phyloP scores from a whole-genome alignment of 176 grass and related monocot genomes.

The Hsuehochloa calcarea region DNA sequence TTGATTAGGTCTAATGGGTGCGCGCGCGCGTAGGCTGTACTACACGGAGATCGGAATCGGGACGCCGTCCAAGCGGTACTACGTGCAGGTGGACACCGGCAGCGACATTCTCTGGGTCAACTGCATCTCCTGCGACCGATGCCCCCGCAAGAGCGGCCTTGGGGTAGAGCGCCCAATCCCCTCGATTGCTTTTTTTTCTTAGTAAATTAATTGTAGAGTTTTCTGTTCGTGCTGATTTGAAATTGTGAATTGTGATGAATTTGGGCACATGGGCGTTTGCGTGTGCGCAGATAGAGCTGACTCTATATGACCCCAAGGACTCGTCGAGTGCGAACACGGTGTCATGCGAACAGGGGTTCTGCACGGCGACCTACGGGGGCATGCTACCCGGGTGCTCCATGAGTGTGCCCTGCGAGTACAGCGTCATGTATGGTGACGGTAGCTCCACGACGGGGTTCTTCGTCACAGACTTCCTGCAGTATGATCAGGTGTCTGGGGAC shows the following conservation, averaged over 20 bases:
- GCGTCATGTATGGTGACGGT: constrained; percentile 76
- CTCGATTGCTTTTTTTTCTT: no score
- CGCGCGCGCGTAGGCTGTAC: constrained; percentile 56
- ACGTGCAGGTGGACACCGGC: constrained; percentile 93
- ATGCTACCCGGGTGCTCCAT: constrained; percentile 44
- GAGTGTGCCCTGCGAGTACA: constrained; percentile 71
- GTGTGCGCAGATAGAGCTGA: constrained; percentile 64
- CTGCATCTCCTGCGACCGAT: constrained; percentile 67
- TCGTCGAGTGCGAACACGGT: constrained; percentile 46
- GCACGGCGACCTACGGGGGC: constrained; percentile 44
- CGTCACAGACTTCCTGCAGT: constrained; percentile 64
- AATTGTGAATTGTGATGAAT: neutral
- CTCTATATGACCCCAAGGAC: constrained; percentile 76
- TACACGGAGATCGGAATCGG: constrained; percentile 80
- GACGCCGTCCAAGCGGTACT: constrained; percentile 68
- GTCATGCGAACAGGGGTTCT: constrained; percentile 60
- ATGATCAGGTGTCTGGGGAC: constrained; percentile 69
- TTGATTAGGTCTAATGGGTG: neutral
- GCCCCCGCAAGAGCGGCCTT: constrained; percentile 76
- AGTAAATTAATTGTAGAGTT: neutral
- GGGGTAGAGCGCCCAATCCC: constrained; percentile 39
- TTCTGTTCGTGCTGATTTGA: neutral
- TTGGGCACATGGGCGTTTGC: neutral
- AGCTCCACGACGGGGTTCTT: constrained; percentile 78
- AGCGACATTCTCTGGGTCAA: constrained; percentile 96